Evolutionary conservation across 1,139 yeast species (phyloP), one percentile per base, ranked within the genome.

Genomic region (Nakaseomyces sp.): DNA sequence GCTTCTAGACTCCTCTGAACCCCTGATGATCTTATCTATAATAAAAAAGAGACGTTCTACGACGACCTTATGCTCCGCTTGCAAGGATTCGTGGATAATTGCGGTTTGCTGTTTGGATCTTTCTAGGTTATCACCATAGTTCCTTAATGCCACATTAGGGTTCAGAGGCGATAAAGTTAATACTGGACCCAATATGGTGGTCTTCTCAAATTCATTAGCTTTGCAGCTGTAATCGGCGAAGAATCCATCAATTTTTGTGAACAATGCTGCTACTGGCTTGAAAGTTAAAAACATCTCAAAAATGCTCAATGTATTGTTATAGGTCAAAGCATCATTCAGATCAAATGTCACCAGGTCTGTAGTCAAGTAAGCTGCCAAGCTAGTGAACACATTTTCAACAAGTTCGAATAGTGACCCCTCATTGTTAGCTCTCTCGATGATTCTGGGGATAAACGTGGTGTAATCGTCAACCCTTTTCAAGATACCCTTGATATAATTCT

Each of bases 141-240:
- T 72, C 45, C 71, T 71, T 38, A 68, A 63, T 1, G 79, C 72
- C 7, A 68, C 68, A 4, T 73, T 66, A 4, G 73, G 72, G 32
- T 76, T 71, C 42, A 88, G 65, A 0, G 96, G 95, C 0, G 96
- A 85, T 17, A 87, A 65, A 45, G 81, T 70, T 47, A 87, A 72
- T 33, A 87, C 69, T 2, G 95, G 85, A 2, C 97, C 97, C 45
- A 89, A 65, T 10, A 86, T 61, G 0, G 95, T 78, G 29, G 70
- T 68, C 24, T 67, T 66, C 55, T 84, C 94, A 51, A 74, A 74
- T 39, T 73, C 73, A 10, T 73, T 66, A 1, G 83, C 70, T 19
- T 67, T 58, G n/a, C 54, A 50, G 36, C 65, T 40, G 52, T 50
- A 40, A 48, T 48, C 42, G 61, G 67, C 33, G 28, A 56, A 38